These are phyloP conservation scores for Rutstroemia sp. DNA, from an alignment of 2,329 filamentous ascomycete species.

Conservation along the genomic window DNA sequence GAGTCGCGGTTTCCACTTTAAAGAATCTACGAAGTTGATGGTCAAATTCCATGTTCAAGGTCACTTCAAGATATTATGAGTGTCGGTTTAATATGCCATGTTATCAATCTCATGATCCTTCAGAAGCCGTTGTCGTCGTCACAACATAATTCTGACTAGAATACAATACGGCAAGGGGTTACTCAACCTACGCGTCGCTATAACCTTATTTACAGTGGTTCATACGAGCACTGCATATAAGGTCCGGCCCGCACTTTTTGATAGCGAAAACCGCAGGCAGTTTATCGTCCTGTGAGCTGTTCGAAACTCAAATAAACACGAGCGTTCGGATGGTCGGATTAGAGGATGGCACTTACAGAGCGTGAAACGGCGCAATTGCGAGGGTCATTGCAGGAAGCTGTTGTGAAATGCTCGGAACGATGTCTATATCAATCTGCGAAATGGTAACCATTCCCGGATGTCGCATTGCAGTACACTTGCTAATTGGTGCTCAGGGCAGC, in stretches of 20 bases:
- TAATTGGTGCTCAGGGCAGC: conserved; percentile 61
- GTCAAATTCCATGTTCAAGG: too few relatives aligned
- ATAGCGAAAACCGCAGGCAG: neutral
- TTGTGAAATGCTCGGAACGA: conserved; percentile 85
- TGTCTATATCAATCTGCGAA: conserved; percentile 95
- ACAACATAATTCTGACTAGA: neutral
- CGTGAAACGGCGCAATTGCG: conserved; percentile 46
- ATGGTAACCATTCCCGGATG: conserved; percentile 52
- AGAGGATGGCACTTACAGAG: conserved; percentile 37
- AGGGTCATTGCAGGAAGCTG: conserved; percentile 72
- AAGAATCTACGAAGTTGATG: neutral
- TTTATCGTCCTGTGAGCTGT: neutral
- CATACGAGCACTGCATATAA: neutral
- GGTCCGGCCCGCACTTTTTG: neutral
- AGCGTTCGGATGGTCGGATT: neutral
- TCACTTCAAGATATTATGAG: neutral
- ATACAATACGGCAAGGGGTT: neutral
- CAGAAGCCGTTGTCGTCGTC: neutral
- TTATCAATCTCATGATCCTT: neutral
- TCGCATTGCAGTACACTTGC: neutral
- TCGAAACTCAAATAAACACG: neutral
- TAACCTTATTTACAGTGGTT: neutral
- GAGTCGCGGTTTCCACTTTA: conserved; percentile 7
- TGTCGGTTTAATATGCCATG: neutral
- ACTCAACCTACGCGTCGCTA: neutral